phyloP scores from a whole-genome alignment of 2,329 filamentous ascomycete genomes.

The Falciphora oryzae region DNA sequence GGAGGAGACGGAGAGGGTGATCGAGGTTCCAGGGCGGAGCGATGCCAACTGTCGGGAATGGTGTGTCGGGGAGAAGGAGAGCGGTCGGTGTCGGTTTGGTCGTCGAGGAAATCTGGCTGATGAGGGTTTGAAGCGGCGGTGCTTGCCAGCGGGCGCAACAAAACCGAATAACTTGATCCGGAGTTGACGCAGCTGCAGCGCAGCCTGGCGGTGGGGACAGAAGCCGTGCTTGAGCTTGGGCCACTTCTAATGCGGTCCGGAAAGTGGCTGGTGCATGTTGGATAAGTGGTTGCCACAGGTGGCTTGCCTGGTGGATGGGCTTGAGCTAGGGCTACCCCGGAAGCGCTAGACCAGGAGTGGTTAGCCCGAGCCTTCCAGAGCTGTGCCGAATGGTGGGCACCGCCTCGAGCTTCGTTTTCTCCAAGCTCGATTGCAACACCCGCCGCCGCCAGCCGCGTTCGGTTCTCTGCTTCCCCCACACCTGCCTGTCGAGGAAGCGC shows the following conservation, averaged over 20 bases:
- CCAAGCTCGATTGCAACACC: not conserved
- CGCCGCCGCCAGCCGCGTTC: not conserved
- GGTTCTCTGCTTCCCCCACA: not conserved
- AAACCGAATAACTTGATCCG: not conserved
- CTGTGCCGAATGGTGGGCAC: too few relatives aligned
- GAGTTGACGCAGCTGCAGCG: conserved; percentile 11
- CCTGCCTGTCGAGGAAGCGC: not conserved
- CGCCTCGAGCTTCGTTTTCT: not conserved
- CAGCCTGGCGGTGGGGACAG: conserved; percentile 11
- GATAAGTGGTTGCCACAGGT: not conserved
- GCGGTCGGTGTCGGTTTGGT: not conserved
- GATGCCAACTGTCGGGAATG: not conserved
- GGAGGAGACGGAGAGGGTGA: not conserved
- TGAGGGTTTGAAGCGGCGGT: not conserved
- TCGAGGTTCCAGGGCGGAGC: not conserved
- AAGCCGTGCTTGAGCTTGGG: conserved; percentile 1
- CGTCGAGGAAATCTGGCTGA: not conserved
- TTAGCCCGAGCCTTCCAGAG: not conserved
- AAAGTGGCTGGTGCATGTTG: conserved; percentile 1
- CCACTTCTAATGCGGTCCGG: not conserved
- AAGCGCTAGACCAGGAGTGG: not conserved
- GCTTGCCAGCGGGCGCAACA: not conserved
- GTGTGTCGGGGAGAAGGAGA: not conserved
- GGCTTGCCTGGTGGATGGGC: not conserved
- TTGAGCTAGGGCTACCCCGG: not conserved